Conservation (phyloP, 2,329 filamentous ascomycete species). For the Aspergillus sp. region DNA sequence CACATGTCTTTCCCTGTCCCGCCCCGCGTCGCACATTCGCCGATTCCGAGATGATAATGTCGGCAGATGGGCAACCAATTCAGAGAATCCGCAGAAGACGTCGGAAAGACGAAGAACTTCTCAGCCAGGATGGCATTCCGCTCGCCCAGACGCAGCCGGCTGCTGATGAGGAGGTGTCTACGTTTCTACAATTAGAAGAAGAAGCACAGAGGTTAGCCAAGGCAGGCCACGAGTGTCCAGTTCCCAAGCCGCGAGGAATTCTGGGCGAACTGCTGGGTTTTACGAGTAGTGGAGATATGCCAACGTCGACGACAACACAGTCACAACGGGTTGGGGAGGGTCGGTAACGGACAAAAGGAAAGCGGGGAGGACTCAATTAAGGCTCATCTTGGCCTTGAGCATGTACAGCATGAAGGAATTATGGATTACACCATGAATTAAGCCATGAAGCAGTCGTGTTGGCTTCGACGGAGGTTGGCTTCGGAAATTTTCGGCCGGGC, state of each 20-base stretch:
- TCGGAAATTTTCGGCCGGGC: slow-evolving; percentile 1
- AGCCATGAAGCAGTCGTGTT: background rate
- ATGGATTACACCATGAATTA: background rate
- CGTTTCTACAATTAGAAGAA: slow-evolving; percentile 44
- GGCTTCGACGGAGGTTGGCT: slow-evolving; percentile 3
- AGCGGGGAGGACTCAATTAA: background rate
- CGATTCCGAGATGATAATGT: slow-evolving; percentile 59
- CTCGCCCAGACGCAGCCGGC: slow-evolving; percentile 21
- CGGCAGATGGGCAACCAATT: slow-evolving; percentile 46
- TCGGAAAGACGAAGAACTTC: slow-evolving; percentile 34
- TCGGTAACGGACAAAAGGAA: background rate
- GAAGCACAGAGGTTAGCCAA: slow-evolving; percentile 44
- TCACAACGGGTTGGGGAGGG: slow-evolving; percentile 10
- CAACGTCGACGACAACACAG: slow-evolving; percentile 16
- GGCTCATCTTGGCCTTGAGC: background rate
- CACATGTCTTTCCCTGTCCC: slow-evolving; percentile 88
- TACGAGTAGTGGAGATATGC: slow-evolving; percentile 40
- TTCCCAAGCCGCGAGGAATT: slow-evolving; percentile 83
- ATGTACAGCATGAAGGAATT: background rate
- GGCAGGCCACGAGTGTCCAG: slow-evolving; percentile 74
- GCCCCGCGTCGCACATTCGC: slow-evolving; percentile 74
- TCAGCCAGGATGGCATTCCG: slow-evolving; percentile 16
- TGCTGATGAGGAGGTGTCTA: slow-evolving; percentile 47
- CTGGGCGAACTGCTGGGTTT: slow-evolving; percentile 76
- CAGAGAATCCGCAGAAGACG: slow-evolving; percentile 39